These are phyloP conservation scores for Phialophora chinensis DNA, from an alignment of 2,329 filamentous ascomycete genomes.

Conservation along the genomic window DNA sequence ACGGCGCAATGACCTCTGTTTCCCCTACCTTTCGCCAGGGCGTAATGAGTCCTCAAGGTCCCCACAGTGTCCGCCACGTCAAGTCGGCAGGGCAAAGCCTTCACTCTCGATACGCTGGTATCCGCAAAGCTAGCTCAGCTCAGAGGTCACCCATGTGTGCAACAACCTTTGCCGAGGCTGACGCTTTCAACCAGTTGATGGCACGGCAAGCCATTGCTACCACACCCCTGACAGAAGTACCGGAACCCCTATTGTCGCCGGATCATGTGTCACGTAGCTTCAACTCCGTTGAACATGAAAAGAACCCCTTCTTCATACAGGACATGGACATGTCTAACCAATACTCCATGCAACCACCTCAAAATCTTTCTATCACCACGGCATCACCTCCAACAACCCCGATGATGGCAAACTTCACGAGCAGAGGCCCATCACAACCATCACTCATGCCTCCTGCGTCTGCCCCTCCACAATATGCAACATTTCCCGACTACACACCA, in stretches of 20 bases:
- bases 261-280: constrained; percentile 22
- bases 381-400: constrained; percentile 55
- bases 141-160: constrained; percentile 56
- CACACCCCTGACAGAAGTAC: constrained; percentile 26
- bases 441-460: constrained; percentile 50
- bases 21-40: constrained; percentile 48
- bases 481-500: constrained; percentile 50
- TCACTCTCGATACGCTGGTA: constrained; percentile 52
- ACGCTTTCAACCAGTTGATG: constrained; percentile 43
- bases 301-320: constrained; percentile 38
- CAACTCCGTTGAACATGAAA: constrained; percentile 27
- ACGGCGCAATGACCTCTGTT: constrained; percentile 48
- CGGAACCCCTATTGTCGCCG: constrained; percentile 29
- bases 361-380: constrained; percentile 37
- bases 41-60: constrained; percentile 43
- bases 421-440: constrained; percentile 37
- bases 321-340: constrained; percentile 23
- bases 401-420: constrained; percentile 46
- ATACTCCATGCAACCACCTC: constrained; percentile 26
- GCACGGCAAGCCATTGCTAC: constrained; percentile 32
- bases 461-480: constrained; percentile 51
- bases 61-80: constrained; percentile 52
- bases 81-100: constrained; percentile 54
- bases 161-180: constrained; percentile 52
- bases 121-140: constrained; percentile 53